Percentiles rank a stretch among this genome's conserved stretches.
phyloP scores from a whole-genome alignment of 768 basidiomycete species.

The Leccinellum albellum region DNA sequence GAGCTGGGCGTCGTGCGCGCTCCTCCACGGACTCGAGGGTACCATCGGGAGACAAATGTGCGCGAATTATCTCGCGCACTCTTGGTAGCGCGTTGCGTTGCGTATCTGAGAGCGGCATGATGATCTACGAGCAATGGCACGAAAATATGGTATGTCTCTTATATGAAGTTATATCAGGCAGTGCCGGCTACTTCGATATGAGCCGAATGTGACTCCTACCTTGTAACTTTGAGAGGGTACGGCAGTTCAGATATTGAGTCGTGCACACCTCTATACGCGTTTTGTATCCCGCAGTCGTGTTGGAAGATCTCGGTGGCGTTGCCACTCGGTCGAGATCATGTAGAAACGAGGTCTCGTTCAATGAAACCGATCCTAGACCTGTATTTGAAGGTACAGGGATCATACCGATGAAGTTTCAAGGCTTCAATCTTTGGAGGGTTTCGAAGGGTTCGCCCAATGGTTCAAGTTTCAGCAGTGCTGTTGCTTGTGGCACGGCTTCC shows the following conservation, averaged over 20 bases:
- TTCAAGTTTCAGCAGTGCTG: too few species aligned
- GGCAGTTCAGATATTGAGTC: background rate
- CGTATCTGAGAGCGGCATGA: conserved; percentile 13
- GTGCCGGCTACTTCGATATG: background rate
- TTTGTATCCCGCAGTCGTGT: background rate
- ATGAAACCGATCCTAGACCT: background rate
- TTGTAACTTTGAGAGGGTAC: background rate
- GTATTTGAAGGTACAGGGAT: background rate
- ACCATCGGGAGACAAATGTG: fast-evolving
- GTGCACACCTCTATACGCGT: background rate
- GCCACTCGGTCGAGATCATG: background rate
- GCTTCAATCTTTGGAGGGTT: background rate
- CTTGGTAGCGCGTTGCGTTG: conserved; percentile 10
- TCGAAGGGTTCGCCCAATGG: too few species aligned
- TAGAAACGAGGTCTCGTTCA: background rate
- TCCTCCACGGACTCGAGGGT: conserved; percentile 9
- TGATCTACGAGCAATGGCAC: background rate
- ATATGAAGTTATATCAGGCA: background rate
- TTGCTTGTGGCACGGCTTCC: too few species aligned
- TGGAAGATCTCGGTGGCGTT: background rate
- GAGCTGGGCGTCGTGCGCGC: conserved; percentile 5
- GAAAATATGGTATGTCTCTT: background rate
- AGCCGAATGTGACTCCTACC: background rate
- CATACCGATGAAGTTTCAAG: background rate
- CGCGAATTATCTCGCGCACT: background rate